phyloP scores from a whole-genome alignment of 225 moss, liverwort and hornwort species.

The Neckera pumila region DNA sequence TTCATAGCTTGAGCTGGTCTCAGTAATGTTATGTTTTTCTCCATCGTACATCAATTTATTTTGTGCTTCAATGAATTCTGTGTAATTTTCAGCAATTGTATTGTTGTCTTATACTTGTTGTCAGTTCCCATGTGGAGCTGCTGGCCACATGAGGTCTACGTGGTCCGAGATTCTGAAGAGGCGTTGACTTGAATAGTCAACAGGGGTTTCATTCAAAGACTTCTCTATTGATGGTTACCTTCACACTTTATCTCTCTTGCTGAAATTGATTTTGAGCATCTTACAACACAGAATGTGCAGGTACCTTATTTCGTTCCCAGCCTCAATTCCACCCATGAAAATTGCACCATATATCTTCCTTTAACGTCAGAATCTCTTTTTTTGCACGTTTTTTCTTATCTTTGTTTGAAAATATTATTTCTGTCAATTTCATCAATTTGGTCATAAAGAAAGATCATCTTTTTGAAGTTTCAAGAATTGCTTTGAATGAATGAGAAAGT shows the following conservation, averaged over 20 bases:
- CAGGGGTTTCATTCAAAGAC: not conserved
- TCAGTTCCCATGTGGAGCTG: not conserved
- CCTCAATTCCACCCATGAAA: not conserved
- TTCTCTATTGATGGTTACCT: not conserved
- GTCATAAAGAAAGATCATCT: not conserved
- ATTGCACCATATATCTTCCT: too few species aligned
- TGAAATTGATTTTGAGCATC: not conserved
- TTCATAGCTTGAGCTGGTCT: slow-evolving; percentile 20
- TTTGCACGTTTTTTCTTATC: not conserved
- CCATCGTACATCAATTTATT: not conserved
- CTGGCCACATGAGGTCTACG: not conserved
- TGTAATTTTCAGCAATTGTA: not conserved
- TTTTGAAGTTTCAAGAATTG: not conserved
- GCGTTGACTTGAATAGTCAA: not conserved
- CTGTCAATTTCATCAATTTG: not conserved
- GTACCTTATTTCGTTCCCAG: not conserved
- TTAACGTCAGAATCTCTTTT: not conserved
- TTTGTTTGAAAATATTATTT: not conserved
- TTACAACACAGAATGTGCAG: not conserved
- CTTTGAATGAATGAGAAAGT: not conserved
- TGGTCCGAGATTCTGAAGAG: not conserved
- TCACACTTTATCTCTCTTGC: not conserved
- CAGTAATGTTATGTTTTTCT: slow-evolving; percentile 1
- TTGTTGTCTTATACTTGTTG: not conserved
- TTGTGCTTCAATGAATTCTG: not conserved